Conservation (phyloP, 169 alveolate genomes). For the Ichthyophthirius multifiliis region DNA sequence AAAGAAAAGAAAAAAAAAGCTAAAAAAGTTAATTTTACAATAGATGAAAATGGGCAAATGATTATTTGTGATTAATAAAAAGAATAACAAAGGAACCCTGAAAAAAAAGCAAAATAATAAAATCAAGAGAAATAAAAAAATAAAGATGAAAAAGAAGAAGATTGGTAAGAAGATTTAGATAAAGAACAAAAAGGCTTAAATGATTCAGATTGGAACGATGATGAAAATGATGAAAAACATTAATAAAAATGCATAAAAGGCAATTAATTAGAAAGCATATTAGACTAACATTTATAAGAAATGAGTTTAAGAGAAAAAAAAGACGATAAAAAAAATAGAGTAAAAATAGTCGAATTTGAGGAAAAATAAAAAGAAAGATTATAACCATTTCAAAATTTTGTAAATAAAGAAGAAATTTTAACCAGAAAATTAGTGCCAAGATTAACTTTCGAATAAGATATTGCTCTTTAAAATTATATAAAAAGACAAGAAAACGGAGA, state of each 20-base stretch:
- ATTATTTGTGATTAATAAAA: neutral
- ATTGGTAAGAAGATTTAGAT: neutral
- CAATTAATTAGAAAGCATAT: neutral
- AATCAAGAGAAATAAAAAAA: neutral
- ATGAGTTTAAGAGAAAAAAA: neutral
- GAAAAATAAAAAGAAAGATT: conserved; percentile 4
- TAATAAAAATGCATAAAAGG: neutral
- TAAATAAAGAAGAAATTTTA: neutral
- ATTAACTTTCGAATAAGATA: neutral
- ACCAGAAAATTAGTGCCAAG: neutral
- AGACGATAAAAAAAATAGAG: neutral
- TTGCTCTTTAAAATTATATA: conserved; percentile 1
- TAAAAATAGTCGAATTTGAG: neutral
- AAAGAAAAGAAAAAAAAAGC: neutral
- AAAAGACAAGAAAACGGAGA: neutral
- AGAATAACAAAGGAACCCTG: neutral
- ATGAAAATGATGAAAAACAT: neutral
- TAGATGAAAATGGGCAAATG: neutral
- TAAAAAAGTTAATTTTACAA: neutral
- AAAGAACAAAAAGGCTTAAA: no score
- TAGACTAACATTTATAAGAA: neutral
- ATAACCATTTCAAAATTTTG: neutral
- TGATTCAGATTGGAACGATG: neutral
- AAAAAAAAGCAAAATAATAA: neutral
- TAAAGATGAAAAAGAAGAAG: neutral